Percentiles rank a stretch among this genome's conserved stretches.
phyloP scores from a whole-genome alignment of 2,329 filamentous ascomycete species.

The Hypoxylon sp. region DNA sequence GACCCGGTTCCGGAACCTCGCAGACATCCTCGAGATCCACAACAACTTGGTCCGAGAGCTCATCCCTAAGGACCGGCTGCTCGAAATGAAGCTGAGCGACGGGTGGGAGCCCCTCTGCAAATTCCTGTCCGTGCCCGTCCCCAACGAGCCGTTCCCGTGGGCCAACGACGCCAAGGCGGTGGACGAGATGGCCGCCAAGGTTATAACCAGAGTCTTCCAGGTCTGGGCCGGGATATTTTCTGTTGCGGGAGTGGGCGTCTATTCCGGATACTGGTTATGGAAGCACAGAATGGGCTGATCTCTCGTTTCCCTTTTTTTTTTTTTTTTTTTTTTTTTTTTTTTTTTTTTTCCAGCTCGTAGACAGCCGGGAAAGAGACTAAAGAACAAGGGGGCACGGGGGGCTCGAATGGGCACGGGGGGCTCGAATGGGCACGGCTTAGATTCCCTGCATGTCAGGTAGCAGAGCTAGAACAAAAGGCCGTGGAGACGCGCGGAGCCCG shows the following conservation, averaged over 20 bases:
- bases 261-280: slow-evolving; percentile 17
- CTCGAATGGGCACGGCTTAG: no score
- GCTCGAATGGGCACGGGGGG: no score
- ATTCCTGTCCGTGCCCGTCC: slow-evolving; percentile 36
- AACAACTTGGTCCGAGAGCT: slow-evolving; percentile 26
- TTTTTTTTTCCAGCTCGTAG: no score
- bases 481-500: no score
- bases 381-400: no score
- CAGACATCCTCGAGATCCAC: slow-evolving; percentile 28
- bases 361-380: no score
- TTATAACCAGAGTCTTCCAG: slow-evolving; percentile 26
- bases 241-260: slow-evolving; percentile 11
- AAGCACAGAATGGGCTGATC: slow-evolving; percentile 3
- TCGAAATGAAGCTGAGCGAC: slow-evolving; percentile 41
- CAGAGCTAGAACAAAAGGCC: no score
- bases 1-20: not conserved
- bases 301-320: not conserved
- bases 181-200: slow-evolving; percentile 26
- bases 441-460: no score
- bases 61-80: slow-evolving; percentile 33
- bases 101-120: slow-evolving; percentile 40
- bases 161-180: slow-evolving; percentile 41
- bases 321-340: no score
- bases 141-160: slow-evolving; percentile 36
- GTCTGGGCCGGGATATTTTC: slow-evolving; percentile 35